Conservation (phyloP, 2,329 filamentous ascomycete genomes). For the Diaporthe vaccinii region DNA sequence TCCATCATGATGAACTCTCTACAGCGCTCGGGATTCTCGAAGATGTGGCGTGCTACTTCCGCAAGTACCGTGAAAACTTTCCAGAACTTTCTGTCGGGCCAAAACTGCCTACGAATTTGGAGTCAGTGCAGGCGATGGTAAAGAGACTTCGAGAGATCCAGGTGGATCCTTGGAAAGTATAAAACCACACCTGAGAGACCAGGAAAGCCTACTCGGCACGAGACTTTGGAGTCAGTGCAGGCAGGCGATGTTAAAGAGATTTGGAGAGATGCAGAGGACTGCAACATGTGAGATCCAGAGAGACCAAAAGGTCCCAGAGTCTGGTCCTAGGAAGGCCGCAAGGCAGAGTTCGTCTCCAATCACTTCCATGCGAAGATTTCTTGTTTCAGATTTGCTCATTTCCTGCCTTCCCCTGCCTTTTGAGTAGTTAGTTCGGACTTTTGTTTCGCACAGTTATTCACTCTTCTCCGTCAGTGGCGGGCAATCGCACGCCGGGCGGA, state of each 20-base stretch:
- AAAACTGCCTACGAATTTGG: no score
- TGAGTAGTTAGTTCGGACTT: not conserved
- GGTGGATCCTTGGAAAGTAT: no score
- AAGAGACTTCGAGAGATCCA: no score
- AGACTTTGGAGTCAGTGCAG: not conserved
- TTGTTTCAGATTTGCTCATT: not conserved
- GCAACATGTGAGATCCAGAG: no score
- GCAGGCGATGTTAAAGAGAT: not conserved
- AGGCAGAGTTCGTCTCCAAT: not conserved
- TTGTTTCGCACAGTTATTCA: not conserved
- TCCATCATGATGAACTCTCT: not conserved
- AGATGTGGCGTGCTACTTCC: not conserved
- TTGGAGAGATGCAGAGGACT: not conserved
- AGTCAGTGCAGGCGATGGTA: no score
- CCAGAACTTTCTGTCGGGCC: no score
- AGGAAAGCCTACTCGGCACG: no score
- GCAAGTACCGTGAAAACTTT: no score
- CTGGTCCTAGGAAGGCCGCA: not conserved
- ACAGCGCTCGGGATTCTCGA: accelerated
- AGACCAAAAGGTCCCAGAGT: not conserved
- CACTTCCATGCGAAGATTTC: not conserved
- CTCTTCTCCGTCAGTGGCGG: not conserved
- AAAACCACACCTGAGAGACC: no score
- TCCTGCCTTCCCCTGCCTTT: not conserved
- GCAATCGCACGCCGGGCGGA: not conserved